phyloP scores from a whole-genome alignment of 352 stramenopile genomes.

The Globisporangium paroecandrum region DNA sequence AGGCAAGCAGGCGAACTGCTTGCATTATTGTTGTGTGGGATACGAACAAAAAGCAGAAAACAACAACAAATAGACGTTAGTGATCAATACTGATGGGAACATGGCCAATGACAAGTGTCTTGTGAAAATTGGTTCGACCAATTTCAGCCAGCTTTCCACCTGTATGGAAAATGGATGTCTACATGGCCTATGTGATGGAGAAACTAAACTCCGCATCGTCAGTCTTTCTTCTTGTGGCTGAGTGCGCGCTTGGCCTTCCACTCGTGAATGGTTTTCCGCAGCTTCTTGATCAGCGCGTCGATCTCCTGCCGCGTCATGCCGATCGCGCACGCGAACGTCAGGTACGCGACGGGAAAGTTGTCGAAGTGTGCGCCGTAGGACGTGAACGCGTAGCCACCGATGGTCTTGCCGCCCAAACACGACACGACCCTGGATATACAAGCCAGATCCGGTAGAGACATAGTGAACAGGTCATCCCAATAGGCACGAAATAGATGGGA shows the following conservation, averaged over 20 bases:
- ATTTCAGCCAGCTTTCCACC: neutral
- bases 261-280: constrained; percentile 91
- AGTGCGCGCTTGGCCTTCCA: constrained; percentile 56
- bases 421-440: constrained; percentile 83
- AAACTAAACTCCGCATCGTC: neutral
- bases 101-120: neutral
- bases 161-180: neutral
- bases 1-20: neutral
- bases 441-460: neutral
- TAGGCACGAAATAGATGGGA: too few species aligned
- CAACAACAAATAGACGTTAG: constrained; percentile 12
- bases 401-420: constrained; percentile 77
- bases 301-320: constrained; percentile 92
- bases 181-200: too few species aligned
- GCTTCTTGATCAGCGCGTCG: constrained; percentile 87
- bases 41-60: constrained; percentile 9
- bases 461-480: neutral
- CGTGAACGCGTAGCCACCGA: constrained; percentile 87
- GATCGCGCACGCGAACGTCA: constrained; percentile 96
- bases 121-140: neutral
- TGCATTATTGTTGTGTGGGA: constrained; percentile 5
- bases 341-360: constrained; percentile 89
- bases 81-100: neutral
- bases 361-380: constrained; percentile 93
- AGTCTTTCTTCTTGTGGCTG: constrained; percentile 8